These are phyloP conservation scores for Tuber microsphaerosporum DNA, from an alignment of 495 filamentous ascomycete genomes.

Conservation along the genomic window DNA sequence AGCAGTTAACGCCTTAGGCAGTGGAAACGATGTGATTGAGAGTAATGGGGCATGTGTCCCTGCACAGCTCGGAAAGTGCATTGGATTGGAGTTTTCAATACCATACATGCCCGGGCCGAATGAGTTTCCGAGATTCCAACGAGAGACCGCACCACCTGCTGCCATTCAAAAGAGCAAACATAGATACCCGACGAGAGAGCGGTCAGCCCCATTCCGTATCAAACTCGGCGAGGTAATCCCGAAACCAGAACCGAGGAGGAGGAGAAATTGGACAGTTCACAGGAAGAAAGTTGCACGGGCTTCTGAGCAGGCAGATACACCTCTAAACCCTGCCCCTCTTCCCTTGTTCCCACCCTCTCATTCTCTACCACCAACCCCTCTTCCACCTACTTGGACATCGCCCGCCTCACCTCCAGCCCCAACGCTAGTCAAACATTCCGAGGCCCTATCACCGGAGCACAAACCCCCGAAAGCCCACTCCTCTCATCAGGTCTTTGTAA, in stretches of 20 bases:
- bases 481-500: slow-evolving; percentile 26
- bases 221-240: not conserved
- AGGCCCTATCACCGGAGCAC: not conserved
- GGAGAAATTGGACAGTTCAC: not conserved
- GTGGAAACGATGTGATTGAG: not conserved
- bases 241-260: not conserved
- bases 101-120: not conserved
- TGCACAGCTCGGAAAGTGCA: not conserved
- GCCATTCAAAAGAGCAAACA: not conserved
- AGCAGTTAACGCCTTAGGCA: not conserved
- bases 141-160: not conserved
- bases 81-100: not conserved
- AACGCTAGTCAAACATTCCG: not conserved
- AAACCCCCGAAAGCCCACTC: not conserved
- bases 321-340: not conserved
- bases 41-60: not conserved
- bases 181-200: not conserved
- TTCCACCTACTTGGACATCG: not conserved
- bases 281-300: not conserved
- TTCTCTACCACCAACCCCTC: not conserved
- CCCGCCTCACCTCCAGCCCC: not conserved
- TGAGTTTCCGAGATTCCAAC: not conserved
- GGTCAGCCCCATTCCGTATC: not conserved
- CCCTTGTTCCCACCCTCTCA: too few relatives aligned
- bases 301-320: not conserved